Evolutionary conservation across 495 filamentous ascomycete species (phyloP), one percentile per base, ranked within the genome.

Genomic region (Aspergillus biplanus): DNA sequence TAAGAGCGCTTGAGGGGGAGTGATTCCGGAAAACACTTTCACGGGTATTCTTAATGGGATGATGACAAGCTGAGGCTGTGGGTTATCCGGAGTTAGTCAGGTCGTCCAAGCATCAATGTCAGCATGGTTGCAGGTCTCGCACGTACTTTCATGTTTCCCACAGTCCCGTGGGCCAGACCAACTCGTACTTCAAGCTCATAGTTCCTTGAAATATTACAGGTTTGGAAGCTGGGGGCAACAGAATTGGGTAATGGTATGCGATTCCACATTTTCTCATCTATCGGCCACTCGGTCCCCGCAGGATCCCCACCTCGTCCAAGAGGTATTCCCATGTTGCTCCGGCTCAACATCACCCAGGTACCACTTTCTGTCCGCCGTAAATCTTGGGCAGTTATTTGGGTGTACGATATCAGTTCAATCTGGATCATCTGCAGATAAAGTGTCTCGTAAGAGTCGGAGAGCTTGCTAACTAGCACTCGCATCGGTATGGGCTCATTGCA

Each of bases 401-500:
- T 97, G 56, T 84, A 85, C n/a, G 87, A 88, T 37, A 96, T 80
- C 8, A 99, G 80, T 57, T 89, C 85, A 55, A 99, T 86, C 66
- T 97, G 89, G 3, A 98, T 73, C 52, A 86, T 87, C 57, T 89
- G 85, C n/a, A 99, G 69, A 54, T 87, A 90, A 4, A 97, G 78
- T 1, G 84, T 80, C 33, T 88, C 87, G 5, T 75, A 72, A 42
- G 81, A 82, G 6, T 88, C 83, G n/a, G 82, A 88, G 7, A 90
- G 71, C 70, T 91, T 96, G 58, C 86, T 89, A 18, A 90, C 81
- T 6, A 99, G 72, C 7, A 99, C 72, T 0, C 93, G 87, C 4
- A 99, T 79, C 15, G 95, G 92, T 5, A 99, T 70, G 0, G 91
- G 86, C 60, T 92, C 83, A 70, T 93, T 93, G 76, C 94, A 97